Evolutionary conservation across 2,329 filamentous ascomycete genomes (phyloP), one percentile per base, ranked within the genome.

Genomic region (Aspergillus glaucus): DNA sequence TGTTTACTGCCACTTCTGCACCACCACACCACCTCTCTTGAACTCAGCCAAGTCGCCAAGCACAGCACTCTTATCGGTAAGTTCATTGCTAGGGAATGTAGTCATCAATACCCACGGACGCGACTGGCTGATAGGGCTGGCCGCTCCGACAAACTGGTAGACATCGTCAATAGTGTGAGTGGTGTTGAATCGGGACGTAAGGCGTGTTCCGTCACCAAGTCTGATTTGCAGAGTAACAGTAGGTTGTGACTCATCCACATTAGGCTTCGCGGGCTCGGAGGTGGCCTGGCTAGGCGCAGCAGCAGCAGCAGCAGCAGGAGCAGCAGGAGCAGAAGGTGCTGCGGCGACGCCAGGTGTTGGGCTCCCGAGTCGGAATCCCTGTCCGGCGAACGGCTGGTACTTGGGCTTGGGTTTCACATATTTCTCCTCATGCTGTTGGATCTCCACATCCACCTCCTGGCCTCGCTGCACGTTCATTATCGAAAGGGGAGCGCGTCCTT

Each of bases 151-250:
- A 58, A 85, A 85, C 39, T 71, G 66, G 64, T 85, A 85, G 36
- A 85, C 78, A 54, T 85, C 79, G 37, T 81, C 81, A 49, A 85
- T 75, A 0, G 81, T 85, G 60, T 84, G 79, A 1, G 77, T 79
- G 0, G 79, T 82, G 64, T 85, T 85, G 72, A 85, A 85, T 19
- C 81, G 75, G 17, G 79, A 80, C 6, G 74, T 74, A 50, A 85
- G 63, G 12, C 81, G 73, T 10, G 81, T 80, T 30, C 82, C 82
- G 56, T 85, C 81, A 19, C 80, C 81, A 4, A 85, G 75, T 30
- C 81, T 79, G 50, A 85, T 77, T 63, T 84, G 81, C 30, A 85
- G 69, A 10, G 78, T 80, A 2, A 85, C 60, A 0, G 67, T 78
- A 3, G 82, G 82, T 43, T 76, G 73, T 6, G 79, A 79, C 43